Percentiles rank a stretch among this genome's conserved stretches.
These are phyloP conservation scores for Myxozyma mucilagina DNA, from an alignment of 805 yeast species.

Conservation along the genomic window DNA sequence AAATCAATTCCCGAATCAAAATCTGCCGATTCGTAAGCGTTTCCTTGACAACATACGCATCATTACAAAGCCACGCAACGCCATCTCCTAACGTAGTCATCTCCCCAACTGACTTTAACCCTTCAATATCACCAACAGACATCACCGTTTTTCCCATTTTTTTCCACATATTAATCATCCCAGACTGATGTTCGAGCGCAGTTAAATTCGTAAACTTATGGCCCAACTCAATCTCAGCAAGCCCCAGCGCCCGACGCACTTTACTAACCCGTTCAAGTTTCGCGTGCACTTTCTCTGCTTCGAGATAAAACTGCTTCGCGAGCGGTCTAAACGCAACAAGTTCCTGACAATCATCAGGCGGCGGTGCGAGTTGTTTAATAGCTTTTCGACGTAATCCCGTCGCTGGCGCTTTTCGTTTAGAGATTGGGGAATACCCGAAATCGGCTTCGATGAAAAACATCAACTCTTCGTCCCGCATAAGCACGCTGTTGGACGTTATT, in stretches of 20 bases:
- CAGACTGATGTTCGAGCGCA: constrained; percentile 61
- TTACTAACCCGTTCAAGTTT: constrained; percentile 59
- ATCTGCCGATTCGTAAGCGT: constrained; percentile 89
- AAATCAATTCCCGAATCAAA: constrained; percentile 81
- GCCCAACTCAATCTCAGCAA: constrained; percentile 59
- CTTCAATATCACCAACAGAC: constrained; percentile 72
- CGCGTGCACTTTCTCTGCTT: constrained; percentile 51
- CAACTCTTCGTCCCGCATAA: constrained; percentile 84
- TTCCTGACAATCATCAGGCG: constrained; percentile 81
- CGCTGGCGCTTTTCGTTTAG: constrained; percentile 64
- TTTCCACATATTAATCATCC: constrained; percentile 77
- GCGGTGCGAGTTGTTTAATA: constrained; percentile 86
- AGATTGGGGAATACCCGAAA: constrained; percentile 63
- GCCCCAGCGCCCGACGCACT: constrained; percentile 50
- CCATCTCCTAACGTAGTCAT: constrained; percentile 78
- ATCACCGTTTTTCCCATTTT: constrained; percentile 68
- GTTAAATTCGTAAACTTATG: constrained; percentile 38
- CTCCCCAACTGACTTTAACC: constrained; percentile 68
- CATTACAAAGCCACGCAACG: constrained; percentile 61
- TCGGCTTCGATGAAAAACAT: constrained; percentile 80
- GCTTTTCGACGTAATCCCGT: constrained; percentile 87
- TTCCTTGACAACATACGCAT: constrained; percentile 86
- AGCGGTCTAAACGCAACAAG: constrained; percentile 84
- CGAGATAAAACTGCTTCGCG: constrained; percentile 71
- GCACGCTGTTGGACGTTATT: constrained; percentile 69